phyloP scores from a whole-genome alignment of 2,329 filamentous ascomycete genomes.

The Kalaharituber pfeilii region DNA sequence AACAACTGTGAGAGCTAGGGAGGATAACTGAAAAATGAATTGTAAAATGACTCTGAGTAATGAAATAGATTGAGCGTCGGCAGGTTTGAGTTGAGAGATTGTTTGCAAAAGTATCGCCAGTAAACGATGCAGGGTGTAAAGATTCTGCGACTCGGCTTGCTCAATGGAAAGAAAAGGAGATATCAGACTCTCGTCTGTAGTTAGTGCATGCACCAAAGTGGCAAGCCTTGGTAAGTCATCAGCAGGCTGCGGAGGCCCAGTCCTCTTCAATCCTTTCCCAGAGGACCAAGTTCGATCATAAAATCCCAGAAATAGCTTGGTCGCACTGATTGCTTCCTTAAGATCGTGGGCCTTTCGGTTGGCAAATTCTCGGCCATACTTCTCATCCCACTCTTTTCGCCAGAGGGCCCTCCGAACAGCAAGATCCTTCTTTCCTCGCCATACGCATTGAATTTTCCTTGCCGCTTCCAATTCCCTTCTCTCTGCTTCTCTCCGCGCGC shows the following conservation, averaged over 20 bases:
- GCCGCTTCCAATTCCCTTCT: constrained; percentile 58
- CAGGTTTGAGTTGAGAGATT: constrained; percentile 2
- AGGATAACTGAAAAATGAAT: constrained; percentile 7
- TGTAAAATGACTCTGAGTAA: constrained; percentile 4
- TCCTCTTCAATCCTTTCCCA: constrained; percentile 29
- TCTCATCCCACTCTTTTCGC: constrained; percentile 45
- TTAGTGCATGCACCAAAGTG: constrained; percentile 29
- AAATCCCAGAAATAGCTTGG: constrained; percentile 35
- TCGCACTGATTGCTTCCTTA: constrained; percentile 27
- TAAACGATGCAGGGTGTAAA: neutral
- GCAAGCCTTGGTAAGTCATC: constrained; percentile 30
- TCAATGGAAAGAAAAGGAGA: neutral
- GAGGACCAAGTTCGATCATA: constrained; percentile 29
- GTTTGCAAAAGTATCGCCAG: neutral
- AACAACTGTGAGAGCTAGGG: constrained; percentile 3
- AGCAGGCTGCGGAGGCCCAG: constrained; percentile 3
- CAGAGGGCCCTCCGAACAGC: constrained; percentile 39
- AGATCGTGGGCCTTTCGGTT: constrained; percentile 26
- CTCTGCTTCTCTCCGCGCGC: constrained; percentile 62
- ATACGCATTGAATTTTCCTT: constrained; percentile 57
- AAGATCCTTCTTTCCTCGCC: constrained; percentile 59
- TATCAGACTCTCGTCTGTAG: constrained; percentile 11
- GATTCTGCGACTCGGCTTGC: neutral
- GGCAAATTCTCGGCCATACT: constrained; percentile 30
- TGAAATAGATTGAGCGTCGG: neutral